Base-by-base conservation (phyloP, 2,329 filamentous ascomycete genomes). In the Diaporthe caulivora region DNA sequence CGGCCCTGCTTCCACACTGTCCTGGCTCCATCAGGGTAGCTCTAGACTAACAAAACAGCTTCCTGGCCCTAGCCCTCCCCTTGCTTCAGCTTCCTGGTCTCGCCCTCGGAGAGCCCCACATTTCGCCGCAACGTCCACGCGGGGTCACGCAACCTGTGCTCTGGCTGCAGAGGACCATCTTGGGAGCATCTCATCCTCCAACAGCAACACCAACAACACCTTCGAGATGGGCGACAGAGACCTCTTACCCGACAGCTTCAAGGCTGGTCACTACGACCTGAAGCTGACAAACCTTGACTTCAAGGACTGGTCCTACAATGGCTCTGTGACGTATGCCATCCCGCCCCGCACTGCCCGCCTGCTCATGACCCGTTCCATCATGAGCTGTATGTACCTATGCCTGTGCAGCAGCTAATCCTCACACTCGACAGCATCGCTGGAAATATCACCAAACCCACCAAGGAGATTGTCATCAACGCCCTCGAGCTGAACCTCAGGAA, bases 201-300 rank as follows among this genome's bases (percentile, higher is more conserved):
- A 13, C 53, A 44, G 9, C 57, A 24, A 26, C 31, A 60, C 17
- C 49, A 67, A 55, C 18, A 18, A 62, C 29, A 65, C 71, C 62
- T 75, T 78, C 74, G 80, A 77, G 78, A 91, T 91, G 86, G 82
- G 85, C 68, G 90, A 92, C 82, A 87, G 91, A 81, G 90, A 92
- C 75, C 86, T 91, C 76, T 88, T 92, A 75, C 90, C 91, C 62
- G 86, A 87, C 78, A 84, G 83, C 77, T 91, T 96, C 81, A 96
- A 95, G 85, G 95, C 97, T 2, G 86, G 88, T 76, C 95, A 98
- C 86, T 99, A 99, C 85, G 87, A 90, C 79, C 87, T 99, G 77
- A 94, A 92, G 72, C 89, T 99, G 78, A 91, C 88, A 80, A 92
- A 97, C 78, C 86, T 99, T 76, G 92, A 98, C 74, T 98, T 96